A percentile compares a stretch with the other conserved stretches of the same genome.
Conservation (phyloP, 306 rosid species). For the Castanea sativa region DNA sequence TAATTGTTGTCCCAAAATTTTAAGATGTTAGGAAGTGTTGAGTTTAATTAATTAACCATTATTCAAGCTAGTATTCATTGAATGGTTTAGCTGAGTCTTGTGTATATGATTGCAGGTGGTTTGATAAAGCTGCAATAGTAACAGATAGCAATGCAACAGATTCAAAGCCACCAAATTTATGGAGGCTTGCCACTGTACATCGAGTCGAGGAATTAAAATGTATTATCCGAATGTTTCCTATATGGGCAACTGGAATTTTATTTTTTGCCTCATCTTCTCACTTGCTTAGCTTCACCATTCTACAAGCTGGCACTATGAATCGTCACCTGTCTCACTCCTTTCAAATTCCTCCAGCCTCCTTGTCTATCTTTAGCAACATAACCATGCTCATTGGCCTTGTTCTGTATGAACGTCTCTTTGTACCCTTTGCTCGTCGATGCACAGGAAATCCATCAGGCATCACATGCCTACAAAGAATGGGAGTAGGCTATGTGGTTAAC, state of each 20-base stretch:
- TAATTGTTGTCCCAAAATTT: too few relatives aligned
- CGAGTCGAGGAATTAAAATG: slow-evolving; percentile 78
- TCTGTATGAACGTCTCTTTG: slow-evolving; percentile 62
- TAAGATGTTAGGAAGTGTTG: too few relatives aligned
- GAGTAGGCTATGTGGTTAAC: slow-evolving; percentile 56
- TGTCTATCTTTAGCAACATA: slow-evolving; percentile 56
- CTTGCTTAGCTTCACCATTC: slow-evolving; percentile 57
- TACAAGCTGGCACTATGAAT: slow-evolving; percentile 76
- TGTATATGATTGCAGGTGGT: slow-evolving; percentile 41
- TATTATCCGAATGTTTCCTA: slow-evolving; percentile 70
- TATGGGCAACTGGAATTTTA: slow-evolving; percentile 63
- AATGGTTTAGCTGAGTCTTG: neutral
- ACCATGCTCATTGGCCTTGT: slow-evolving; percentile 63
- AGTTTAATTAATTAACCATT: too few relatives aligned
- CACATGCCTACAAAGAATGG: slow-evolving; percentile 82
- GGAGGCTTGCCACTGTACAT: slow-evolving; percentile 72
- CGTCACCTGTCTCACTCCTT: slow-evolving; percentile 53
- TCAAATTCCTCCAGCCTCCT: slow-evolving; percentile 63
- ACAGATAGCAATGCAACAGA: slow-evolving; percentile 29
- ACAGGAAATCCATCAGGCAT: slow-evolving; percentile 66
- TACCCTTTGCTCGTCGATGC: slow-evolving; percentile 53
- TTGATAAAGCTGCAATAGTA: slow-evolving; percentile 73
- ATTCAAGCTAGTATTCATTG: neutral
- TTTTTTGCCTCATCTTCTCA: slow-evolving; percentile 57
- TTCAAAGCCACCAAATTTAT: slow-evolving; percentile 43